These are phyloP conservation scores for Teunomyces lycoperdinae DNA, from an alignment of 805 yeast genomes.

Conservation along the genomic window DNA sequence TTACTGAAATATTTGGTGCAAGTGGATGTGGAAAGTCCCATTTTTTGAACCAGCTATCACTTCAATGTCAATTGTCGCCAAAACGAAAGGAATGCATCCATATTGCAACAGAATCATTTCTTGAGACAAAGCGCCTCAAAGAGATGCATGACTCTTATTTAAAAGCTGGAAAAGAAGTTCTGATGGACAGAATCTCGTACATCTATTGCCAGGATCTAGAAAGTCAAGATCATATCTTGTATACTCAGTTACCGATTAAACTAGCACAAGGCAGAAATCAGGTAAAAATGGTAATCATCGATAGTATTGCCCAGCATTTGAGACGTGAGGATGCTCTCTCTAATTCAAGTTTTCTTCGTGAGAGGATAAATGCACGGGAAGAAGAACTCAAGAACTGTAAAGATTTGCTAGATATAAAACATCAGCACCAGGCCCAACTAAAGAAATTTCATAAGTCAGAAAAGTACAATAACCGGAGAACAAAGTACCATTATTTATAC, in stretches of 20 bases:
- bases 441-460: constrained; percentile 20
- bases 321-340: constrained; percentile 50
- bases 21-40: constrained; percentile 89
- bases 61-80: constrained; percentile 45
- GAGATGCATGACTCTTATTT: constrained; percentile 17
- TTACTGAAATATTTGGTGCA: constrained; percentile 76
- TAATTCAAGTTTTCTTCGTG: constrained; percentile 33
- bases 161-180: constrained; percentile 8
- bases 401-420: constrained; percentile 13
- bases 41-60: constrained; percentile 61
- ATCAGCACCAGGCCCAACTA: constrained; percentile 15
- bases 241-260: constrained; percentile 65
- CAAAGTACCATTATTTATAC: constrained; percentile 17
- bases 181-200: constrained; percentile 43
- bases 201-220: constrained; percentile 66
- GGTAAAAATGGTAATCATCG: constrained; percentile 55
- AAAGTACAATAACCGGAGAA: constrained; percentile 20
- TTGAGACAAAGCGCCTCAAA: constrained; percentile 61
- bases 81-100: constrained; percentile 40
- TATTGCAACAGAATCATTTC: constrained; percentile 70
- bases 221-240: constrained; percentile 68
- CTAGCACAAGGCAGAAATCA: constrained; percentile 4
- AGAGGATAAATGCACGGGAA: constrained; percentile 25
- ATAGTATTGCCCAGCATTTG: constrained; percentile 81
- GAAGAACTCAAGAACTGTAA: constrained; percentile 8